phyloP scores from a whole-genome alignment of 1,284 basidiomycete genomes.

The Puccinia horiana region DNA sequence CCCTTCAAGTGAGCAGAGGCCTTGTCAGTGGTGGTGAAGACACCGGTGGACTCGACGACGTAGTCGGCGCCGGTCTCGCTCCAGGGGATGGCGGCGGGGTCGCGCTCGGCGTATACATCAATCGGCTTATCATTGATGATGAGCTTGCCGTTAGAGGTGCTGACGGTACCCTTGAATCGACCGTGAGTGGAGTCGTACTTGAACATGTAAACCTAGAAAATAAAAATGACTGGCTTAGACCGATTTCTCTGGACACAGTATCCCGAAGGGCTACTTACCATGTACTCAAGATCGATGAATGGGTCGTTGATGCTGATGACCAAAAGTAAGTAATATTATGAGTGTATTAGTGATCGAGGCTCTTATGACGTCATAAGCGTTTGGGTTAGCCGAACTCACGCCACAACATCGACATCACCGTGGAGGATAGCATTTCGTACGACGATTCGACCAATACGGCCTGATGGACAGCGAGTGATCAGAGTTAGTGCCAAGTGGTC shows the following conservation, averaged over 20 bases:
- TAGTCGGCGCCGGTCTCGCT: constrained; percentile 79
- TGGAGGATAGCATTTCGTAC: constrained; percentile 86
- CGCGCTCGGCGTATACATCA: constrained; percentile 78
- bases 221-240: neutral
- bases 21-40: constrained; percentile 91
- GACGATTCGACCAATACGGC: constrained; percentile 98
- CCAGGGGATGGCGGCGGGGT: constrained; percentile 87
- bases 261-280: constrained; percentile 65
- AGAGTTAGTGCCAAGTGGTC: neutral
- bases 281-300: constrained; percentile 94
- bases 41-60: constrained; percentile 97
- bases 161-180: constrained; percentile 83
- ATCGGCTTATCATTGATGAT: constrained; percentile 79
- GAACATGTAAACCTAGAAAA: constrained; percentile 90
- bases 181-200: constrained; percentile 99
- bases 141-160: constrained; percentile 85
- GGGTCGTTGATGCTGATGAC: constrained; percentile 64
- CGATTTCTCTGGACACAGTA: neutral
- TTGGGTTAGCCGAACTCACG: constrained; percentile 70
- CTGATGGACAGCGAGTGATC: constrained; percentile 61
- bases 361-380: constrained; percentile 32
- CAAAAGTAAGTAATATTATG: constrained; percentile 26
- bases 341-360: neutral
- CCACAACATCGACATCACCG: constrained; percentile 76
- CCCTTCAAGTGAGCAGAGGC: constrained; percentile 93